phyloP scores from a whole-genome alignment of 2,329 filamentous ascomycete species.

The Calonectria pseudoreteaudii region DNA sequence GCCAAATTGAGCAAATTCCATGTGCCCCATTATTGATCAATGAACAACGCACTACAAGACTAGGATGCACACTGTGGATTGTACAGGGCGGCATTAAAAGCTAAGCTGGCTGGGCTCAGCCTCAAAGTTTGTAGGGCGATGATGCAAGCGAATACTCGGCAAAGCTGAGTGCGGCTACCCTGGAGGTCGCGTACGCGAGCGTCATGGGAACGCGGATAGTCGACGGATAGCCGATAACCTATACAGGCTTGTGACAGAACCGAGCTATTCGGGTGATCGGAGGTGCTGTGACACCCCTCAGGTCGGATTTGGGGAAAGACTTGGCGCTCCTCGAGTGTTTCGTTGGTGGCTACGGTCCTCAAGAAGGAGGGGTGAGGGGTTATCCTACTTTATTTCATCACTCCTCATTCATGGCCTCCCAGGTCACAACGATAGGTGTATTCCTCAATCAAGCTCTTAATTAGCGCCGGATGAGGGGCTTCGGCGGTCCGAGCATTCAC shows the following conservation, averaged over 20 bases:
- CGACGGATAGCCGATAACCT: slow-evolving; percentile 32
- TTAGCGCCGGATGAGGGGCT: slow-evolving; percentile 39
- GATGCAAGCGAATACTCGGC: slow-evolving; percentile 16
- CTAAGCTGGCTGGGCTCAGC: slow-evolving; percentile 22
- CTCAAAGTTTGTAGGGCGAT: slow-evolving; percentile 11
- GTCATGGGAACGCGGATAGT: slow-evolving; percentile 11
- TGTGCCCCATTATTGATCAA: slow-evolving; percentile 16
- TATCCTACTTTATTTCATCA: slow-evolving; percentile 3
- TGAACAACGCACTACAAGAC: slow-evolving; percentile 13
- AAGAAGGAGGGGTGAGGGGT: slow-evolving; percentile 31
- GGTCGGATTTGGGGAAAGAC: slow-evolving; percentile 22
- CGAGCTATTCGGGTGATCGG: slow-evolving; percentile 42
- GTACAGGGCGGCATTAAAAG: slow-evolving; percentile 32
- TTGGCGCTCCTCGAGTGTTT: slow-evolving; percentile 10
- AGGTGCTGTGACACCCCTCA: slow-evolving; percentile 28
- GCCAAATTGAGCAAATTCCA: slow-evolving; percentile 7
- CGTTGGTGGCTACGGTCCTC: slow-evolving; percentile 15
- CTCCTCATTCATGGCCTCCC: slow-evolving; percentile 28
- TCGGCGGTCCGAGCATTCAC: slow-evolving; percentile 40
- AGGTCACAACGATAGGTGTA: not conserved
- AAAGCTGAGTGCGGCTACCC: slow-evolving; percentile 4
- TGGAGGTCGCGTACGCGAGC: not conserved
- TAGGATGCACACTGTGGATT: slow-evolving; percentile 28
- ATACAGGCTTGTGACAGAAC: slow-evolving; percentile 20
- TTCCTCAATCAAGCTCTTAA: not conserved